These are phyloP conservation scores for Suillus clintonianus DNA, from an alignment of 768 basidiomycete genomes.

Conservation along the genomic window DNA sequence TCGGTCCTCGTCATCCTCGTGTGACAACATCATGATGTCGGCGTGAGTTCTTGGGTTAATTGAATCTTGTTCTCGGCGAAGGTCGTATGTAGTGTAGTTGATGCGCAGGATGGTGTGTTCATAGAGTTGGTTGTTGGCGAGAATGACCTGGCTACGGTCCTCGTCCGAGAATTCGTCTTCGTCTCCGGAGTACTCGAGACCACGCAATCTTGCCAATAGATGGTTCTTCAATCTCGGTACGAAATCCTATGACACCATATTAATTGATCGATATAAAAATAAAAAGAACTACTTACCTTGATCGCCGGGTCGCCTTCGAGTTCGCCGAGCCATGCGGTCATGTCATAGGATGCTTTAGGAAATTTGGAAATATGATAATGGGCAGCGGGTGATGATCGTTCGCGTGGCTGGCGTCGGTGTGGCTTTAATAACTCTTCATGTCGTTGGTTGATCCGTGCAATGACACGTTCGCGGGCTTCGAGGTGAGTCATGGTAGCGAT, in stretches of 20 bases:
- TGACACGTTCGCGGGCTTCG: constrained; percentile 8
- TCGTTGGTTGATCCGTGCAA: neutral
- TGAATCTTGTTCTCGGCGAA: neutral
- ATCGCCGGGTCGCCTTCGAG: neutral
- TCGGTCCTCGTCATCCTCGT: neutral
- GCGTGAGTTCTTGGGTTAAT: neutral
- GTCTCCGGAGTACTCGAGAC: neutral
- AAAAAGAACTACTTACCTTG: neutral
- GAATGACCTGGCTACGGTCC: neutral
- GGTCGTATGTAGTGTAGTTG: neutral
- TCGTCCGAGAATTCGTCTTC: neutral
- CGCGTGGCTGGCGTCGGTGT: constrained; percentile 16
- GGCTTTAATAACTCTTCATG: neutral
- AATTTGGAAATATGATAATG: constrained; percentile 25
- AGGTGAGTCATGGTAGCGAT: neutral
- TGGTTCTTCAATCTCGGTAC: too few species aligned
- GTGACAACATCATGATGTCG: neutral
- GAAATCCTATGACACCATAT: too few species aligned
- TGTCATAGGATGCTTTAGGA: constrained; percentile 29
- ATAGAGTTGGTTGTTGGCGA: neutral
- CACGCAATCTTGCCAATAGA: too few species aligned
- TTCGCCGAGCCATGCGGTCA: constrained; percentile 14
- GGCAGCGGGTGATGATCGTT: constrained; percentile 17
- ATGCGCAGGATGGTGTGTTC: neutral
- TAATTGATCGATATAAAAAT: neutral